phyloP scores from a whole-genome alignment of 169 alveolate species.

The Plasmodium inui region DNA sequence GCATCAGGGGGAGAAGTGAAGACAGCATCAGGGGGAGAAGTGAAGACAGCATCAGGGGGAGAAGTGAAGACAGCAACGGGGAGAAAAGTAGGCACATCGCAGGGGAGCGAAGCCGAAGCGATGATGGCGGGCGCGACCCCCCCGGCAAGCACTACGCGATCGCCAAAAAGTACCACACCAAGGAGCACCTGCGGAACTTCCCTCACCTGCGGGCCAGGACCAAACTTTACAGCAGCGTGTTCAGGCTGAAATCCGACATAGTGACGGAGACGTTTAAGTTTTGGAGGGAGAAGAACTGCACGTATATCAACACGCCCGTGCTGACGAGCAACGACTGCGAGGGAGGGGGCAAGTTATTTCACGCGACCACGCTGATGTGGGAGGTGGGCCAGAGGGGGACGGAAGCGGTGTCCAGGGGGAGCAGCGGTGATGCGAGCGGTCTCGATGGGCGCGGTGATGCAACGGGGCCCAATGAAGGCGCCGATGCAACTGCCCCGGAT shows the following conservation, averaged over 20 bases:
- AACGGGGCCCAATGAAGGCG: no score
- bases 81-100: neutral
- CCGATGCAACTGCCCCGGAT: neutral
- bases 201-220: constrained; percentile 85
- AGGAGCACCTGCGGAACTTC: constrained; percentile 79
- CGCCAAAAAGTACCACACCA: constrained; percentile 81
- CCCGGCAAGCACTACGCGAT: constrained; percentile 80
- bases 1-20: neutral
- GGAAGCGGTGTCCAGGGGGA: neutral
- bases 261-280: constrained; percentile 87
- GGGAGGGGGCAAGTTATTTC: constrained; percentile 98
- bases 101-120: neutral
- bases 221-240: constrained; percentile 86
- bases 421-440: no score
- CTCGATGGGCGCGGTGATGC: no score
- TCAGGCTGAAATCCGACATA: constrained; percentile 90
- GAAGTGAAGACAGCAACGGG: neutral
- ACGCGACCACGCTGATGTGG: constrained; percentile 92
- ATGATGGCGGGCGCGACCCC: neutral
- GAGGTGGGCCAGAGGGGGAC: constrained; percentile 43
- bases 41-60: neutral
- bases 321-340: constrained; percentile 99
- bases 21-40: neutral
- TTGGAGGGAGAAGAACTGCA: constrained; percentile 90
- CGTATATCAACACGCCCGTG: constrained; percentile 98